Base-by-base conservation (phyloP, 1,284 basidiomycete genomes). In the Stygiomarasmius scandens region DNA sequence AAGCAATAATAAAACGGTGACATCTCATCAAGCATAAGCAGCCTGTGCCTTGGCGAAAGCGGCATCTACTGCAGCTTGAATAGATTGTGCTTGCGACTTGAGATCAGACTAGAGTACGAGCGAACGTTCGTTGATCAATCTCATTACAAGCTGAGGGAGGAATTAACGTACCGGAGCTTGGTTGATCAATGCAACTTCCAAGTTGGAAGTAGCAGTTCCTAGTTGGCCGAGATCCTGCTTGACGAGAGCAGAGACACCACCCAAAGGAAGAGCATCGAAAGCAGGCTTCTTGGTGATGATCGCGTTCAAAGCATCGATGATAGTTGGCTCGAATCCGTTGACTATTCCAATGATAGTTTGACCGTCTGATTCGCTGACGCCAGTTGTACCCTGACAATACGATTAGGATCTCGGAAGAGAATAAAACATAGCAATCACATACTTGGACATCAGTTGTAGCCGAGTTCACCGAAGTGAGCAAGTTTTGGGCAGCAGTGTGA, bases 261-360 rank as follows among this genome's bases (percentile, higher is more conserved):
- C 58, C 36, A 62, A 14, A 48, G 59, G 52, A 22, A 56, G 49
- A 49, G 20, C 36, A 20, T 56, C 50, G 48, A 75, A 71, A 0
- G 65, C 67, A 6, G 68, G 53, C 58, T 72, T 70, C 64, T 75
- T 72, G 38, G 59, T 55, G 14, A 69, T 67, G 53, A 76, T 67
- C 14, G 43, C 54, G 1, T 49, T 61, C 20, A 75, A 61, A 1
- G 71, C 66, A 41, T 64, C 52, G 2, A 66, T 23, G 49, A 74
- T 72, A 48, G 48, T 54, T 9, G 71, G 70, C 56, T 64, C 63
- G 27, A 73, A 60, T 11, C 54, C 64, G 45, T 67, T 41, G 8
- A 74, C 64, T 12, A 59, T 46, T 20, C 14, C 53, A 9, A 74
- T 59, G 51, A 76, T 69, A 2, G 63, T 59, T 19, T 59, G 49